Evolutionary conservation across 2,329 filamentous ascomycete species (phyloP), one percentile per base, ranked within the genome.

Genomic region (Fusarium tjaetaba): DNA sequence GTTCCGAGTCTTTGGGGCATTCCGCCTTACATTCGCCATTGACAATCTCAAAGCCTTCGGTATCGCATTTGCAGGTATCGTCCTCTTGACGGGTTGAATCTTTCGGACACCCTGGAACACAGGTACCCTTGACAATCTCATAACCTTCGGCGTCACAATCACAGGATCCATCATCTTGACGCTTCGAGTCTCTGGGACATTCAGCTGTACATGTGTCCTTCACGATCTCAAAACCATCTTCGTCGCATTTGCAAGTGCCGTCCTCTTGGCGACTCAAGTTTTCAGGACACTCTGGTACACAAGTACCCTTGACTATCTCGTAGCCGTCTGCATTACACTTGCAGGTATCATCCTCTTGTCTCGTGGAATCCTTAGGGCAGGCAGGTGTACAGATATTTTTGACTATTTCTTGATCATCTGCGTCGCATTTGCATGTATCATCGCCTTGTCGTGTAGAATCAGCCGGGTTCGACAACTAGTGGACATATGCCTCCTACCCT

Each of bases 401-500:
- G 16, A 52, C 1, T 1, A 51, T 51, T 6, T 51, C 48, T 14
- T 36, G 30, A 5, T 24, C 30, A 10, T 34, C 30, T 3, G 11
- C 11, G n/a, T 51, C 3, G 14, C 48, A 51, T 7, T 51, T 51
- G 48, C 48, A 51, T 14, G 48, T 34, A 24, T 34, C 30, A 20
- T 34, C 48, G 11, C 4, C 30, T 24, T 51, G 30, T 14, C 48
- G 48, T 2, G 16, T 51, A 24, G 48, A 51, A 6, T 34, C 48
- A 3, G 8, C 5, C 1, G 48, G 48, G 3, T 30, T n/a, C 14
- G 7, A 9, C 28, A 15, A 1, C 13, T 3, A 0, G n/a, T 49
- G 1, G 8, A 0, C 0, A 28, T 28, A 8, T 15, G 6, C 1
- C 2, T 18, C 10, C 15, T 13, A 16, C 26, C 24, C 4, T 30